Conservation (phyloP, 805 yeast genomes). For the Schwanniomyces yamadae region DNA sequence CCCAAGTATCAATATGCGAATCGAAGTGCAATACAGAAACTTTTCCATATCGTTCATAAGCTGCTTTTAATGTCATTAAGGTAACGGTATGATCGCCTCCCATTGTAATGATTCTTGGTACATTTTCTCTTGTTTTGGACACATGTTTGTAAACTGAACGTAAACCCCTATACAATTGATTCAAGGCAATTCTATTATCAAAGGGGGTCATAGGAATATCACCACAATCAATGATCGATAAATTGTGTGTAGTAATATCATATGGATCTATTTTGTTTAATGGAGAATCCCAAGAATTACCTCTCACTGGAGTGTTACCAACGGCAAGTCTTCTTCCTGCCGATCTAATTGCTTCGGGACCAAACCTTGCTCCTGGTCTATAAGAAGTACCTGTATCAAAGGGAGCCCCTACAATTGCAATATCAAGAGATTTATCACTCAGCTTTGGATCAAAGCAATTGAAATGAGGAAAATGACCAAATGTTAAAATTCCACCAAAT, state of each 20-base stretch:
- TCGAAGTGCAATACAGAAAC: slow-evolving; percentile 62
- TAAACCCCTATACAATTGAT: slow-evolving; percentile 49
- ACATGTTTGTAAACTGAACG: slow-evolving; percentile 39
- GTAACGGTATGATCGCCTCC: slow-evolving; percentile 66
- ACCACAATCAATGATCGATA: slow-evolving; percentile 57
- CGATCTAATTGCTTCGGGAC: slow-evolving; percentile 27
- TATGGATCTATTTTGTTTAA: slow-evolving; percentile 53
- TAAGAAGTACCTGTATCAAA: slow-evolving; percentile 28
- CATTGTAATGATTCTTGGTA: slow-evolving; percentile 45
- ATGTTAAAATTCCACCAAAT: slow-evolving; percentile 55
- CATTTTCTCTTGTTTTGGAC: slow-evolving; percentile 3
- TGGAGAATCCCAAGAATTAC: slow-evolving; percentile 27
- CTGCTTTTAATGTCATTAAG: slow-evolving; percentile 50
- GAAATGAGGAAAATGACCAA: slow-evolving; percentile 48
- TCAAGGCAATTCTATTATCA: slow-evolving; percentile 60
- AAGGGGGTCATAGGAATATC: slow-evolving; percentile 66
- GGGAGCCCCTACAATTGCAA: slow-evolving; percentile 28
- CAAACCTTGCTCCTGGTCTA: slow-evolving; percentile 29
- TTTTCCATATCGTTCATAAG: slow-evolving; percentile 47
- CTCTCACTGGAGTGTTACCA: slow-evolving; percentile 42
- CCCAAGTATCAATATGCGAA: slow-evolving; percentile 71
- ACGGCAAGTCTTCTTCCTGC: slow-evolving; percentile 45
- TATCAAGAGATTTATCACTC: slow-evolving; percentile 20
- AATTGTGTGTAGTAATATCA: slow-evolving; percentile 36
- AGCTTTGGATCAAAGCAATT: slow-evolving; percentile 45